phyloP scores from a whole-genome alignment of 306 rosid genomes.

The Vicia faba region DNA sequence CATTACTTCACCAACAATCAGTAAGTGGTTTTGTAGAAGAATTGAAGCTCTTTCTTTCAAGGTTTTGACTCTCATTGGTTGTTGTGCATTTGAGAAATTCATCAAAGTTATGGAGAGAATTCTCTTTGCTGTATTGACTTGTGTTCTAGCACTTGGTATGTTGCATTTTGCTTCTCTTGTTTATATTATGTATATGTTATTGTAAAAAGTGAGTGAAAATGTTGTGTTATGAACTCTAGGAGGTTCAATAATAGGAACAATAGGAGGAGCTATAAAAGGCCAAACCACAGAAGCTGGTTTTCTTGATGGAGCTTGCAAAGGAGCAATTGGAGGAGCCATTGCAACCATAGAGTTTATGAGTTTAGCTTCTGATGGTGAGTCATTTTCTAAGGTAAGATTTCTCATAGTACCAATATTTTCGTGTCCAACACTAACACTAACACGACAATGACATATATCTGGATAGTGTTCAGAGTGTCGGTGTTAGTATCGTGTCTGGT shows the following conservation, averaged over 20 bases:
- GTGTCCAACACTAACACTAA: background rate
- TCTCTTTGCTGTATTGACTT: conserved; percentile 35
- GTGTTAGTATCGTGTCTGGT: background rate
- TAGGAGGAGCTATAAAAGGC: conserved; percentile 48
- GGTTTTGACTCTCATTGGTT: background rate
- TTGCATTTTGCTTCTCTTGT: conserved; percentile 3
- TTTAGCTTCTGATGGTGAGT: conserved; percentile 3
- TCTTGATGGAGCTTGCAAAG: conserved; percentile 56
- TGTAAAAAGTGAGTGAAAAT: background rate
- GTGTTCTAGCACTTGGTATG: conserved; percentile 44
- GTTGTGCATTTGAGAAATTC: conserved; percentile 21
- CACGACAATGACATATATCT: background rate
- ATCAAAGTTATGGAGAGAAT: conserved; percentile 24
- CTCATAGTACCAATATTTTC: background rate
- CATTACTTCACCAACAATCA: conserved; percentile 23
- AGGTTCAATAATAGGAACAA: conserved; percentile 50
- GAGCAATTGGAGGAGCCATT: conserved; percentile 56
- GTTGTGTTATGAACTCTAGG: conserved; percentile 27
- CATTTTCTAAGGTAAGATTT: conserved; percentile 37
- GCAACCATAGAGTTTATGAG: conserved; percentile 43
- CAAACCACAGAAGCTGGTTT: conserved; percentile 49
- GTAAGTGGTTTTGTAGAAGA: conserved; percentile 28
- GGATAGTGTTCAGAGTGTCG: too few relatives aligned
- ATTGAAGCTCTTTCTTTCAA: background rate
- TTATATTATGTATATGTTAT: background rate